Percentiles rank a stretch among this genome's conserved stretches.
Conservation (phyloP, 176 grass and related monocot species). For the Puya raimondii region DNA sequence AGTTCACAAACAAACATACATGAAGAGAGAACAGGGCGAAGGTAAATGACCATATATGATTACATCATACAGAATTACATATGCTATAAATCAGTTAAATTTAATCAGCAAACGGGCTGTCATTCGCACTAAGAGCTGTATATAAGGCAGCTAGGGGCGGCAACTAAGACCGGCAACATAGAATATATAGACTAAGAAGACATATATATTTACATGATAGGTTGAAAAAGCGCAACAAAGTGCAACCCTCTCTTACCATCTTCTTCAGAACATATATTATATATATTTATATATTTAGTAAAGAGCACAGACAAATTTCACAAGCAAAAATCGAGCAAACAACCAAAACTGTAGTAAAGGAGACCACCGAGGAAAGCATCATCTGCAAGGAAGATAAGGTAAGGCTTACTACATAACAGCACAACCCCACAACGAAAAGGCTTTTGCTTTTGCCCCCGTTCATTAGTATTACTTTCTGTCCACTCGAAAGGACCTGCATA, state of each 20-base stretch:
- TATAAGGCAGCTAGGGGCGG: background rate
- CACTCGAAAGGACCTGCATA: conserved; percentile 31
- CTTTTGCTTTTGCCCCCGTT: conserved; percentile 3
- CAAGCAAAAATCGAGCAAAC: conserved; percentile 32
- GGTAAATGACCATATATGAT: no score
- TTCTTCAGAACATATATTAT: conserved; percentile 11
- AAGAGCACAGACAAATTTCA: conserved; percentile 1
- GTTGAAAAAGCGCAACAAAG: conserved; percentile 4
- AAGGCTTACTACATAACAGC: conserved; percentile 37
- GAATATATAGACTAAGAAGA: background rate
- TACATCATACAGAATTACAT: no score
- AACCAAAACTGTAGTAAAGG: conserved; percentile 43
- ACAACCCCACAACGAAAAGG: conserved; percentile 22
- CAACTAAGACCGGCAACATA: no score
- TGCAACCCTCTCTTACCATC: conserved; percentile 21
- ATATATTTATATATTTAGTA: conserved; percentile 31
- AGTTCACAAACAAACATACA: no score
- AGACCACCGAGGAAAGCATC: conserved; percentile 25
- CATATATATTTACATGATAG: conserved; percentile 40
- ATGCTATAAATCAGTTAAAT: no score
- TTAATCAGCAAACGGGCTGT: background rate
- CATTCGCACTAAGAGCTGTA: background rate
- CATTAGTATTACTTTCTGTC: conserved; percentile 15
- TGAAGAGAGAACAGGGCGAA: no score
- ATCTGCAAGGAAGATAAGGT: conserved; percentile 33